A percentile compares a stretch with the other conserved stretches of the same genome.
phyloP scores from a whole-genome alignment of 179 eudicot species.

The Silene noctiflora region DNA sequence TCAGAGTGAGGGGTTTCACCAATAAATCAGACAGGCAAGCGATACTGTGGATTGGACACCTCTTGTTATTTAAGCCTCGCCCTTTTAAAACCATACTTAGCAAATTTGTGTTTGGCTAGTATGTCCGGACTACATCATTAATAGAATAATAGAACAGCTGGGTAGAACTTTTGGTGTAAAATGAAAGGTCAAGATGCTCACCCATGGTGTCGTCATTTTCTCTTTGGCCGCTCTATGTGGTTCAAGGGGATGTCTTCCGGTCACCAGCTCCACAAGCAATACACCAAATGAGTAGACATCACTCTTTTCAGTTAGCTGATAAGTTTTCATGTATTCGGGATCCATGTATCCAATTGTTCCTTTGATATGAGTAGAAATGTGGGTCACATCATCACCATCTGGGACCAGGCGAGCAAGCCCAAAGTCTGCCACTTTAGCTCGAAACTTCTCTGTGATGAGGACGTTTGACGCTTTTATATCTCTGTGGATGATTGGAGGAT shows the following conservation, averaged over 20 bases:
- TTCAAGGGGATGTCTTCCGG: slow-evolving; percentile 66
- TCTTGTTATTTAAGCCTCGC: background rate
- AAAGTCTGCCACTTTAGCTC: slow-evolving; percentile 82
- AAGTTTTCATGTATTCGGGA: slow-evolving; percentile 68
- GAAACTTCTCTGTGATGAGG: slow-evolving; percentile 64
- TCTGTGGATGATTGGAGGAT: slow-evolving; percentile 79
- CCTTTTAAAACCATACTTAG: background rate
- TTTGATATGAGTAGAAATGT: slow-evolving; percentile 66
- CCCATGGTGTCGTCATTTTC: slow-evolving; percentile 59
- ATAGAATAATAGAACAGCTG: background rate
- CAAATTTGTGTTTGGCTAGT: background rate
- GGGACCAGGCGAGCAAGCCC: slow-evolving; percentile 62
- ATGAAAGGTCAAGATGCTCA: slow-evolving; percentile 31
- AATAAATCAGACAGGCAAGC: no score
- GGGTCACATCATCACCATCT: slow-evolving; percentile 55
- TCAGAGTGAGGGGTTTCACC: no score
- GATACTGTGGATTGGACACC: background rate
- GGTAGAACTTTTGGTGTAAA: background rate
- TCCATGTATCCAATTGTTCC: slow-evolving; percentile 81
- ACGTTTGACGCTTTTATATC: slow-evolving; percentile 75
- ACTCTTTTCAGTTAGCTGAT: slow-evolving; percentile 75
- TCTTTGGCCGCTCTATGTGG: slow-evolving; percentile 41
- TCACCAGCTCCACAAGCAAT: slow-evolving; percentile 61
- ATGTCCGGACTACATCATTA: background rate
- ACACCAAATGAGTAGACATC: slow-evolving; percentile 84